Evolutionary conservation across 805 yeast genomes (phyloP).

Genomic region (Myxozyma melibiosi): DNA sequence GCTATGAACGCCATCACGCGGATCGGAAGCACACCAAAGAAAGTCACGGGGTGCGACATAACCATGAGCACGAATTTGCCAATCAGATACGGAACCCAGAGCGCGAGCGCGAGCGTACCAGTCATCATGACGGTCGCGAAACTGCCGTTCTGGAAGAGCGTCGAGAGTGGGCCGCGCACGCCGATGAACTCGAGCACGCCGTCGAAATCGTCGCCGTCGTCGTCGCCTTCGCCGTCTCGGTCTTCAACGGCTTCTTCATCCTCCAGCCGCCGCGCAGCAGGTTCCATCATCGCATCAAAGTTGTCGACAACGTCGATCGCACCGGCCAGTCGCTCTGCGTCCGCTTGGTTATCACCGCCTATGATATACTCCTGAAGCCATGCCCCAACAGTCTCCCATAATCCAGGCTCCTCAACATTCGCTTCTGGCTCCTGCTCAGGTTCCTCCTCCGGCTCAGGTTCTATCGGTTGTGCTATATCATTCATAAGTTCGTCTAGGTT

Average conservation of each 20-base stretch:
- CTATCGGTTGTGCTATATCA: neutral
- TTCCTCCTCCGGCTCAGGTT: neutral
- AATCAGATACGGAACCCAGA: slow-evolving; percentile 36
- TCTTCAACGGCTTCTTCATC: slow-evolving; percentile 6
- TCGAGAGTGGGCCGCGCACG: slow-evolving; percentile 34
- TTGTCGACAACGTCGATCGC: too few species aligned
- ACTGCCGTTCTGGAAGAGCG: slow-evolving; percentile 33
- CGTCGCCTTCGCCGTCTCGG: slow-evolving; percentile 26
- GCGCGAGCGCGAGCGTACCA: slow-evolving; percentile 24
- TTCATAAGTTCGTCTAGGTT: neutral
- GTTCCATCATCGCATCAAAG: too few species aligned
- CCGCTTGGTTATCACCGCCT: slow-evolving; percentile 5
- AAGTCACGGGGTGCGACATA: slow-evolving; percentile 20
- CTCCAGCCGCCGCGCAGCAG: too few species aligned
- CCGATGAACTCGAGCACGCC: slow-evolving; percentile 40
- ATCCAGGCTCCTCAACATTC: slow-evolving; percentile 7
- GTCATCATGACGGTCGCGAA: slow-evolving; percentile 32
- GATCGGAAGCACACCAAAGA: slow-evolving; percentile 16
- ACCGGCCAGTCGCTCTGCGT: too few species aligned
- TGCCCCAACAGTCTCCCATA: slow-evolving; percentile 19
- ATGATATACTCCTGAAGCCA: slow-evolving; percentile 22
- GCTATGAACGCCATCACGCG: slow-evolving; percentile 16
- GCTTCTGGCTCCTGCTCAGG: neutral
- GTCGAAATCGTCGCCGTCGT: slow-evolving; percentile 37
- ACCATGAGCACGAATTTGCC: slow-evolving; percentile 33